A percentile compares a stretch with the other conserved stretches of the same genome.
phyloP scores from a whole-genome alignment of 1,139 yeast genomes.

The Hansenula sp. region DNA sequence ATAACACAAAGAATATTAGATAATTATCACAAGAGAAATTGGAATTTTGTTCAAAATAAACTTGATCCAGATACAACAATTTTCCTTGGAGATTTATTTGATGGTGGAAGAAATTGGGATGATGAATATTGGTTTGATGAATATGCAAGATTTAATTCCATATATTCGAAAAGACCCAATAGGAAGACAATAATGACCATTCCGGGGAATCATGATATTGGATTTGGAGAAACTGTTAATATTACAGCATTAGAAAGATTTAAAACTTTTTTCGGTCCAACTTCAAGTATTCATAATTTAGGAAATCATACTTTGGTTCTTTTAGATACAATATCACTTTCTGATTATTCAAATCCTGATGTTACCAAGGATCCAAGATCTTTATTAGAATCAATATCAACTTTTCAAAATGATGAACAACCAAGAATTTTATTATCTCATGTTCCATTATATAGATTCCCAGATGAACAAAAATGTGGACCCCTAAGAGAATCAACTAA shows the following conservation, averaged over 20 bases:
- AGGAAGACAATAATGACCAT: constrained; percentile 52
- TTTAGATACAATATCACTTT: constrained; percentile 77
- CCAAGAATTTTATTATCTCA: constrained; percentile 77
- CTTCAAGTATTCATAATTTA: constrained; percentile 48
- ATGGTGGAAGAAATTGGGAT: constrained; percentile 91
- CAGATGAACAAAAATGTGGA: constrained; percentile 56
- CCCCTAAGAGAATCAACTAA: constrained; percentile 58
- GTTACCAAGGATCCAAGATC: constrained; percentile 38
- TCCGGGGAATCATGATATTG: constrained; percentile 97
- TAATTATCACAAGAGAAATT: constrained; percentile 74
- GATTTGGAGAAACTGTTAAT: constrained; percentile 69
- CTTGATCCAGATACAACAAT: constrained; percentile 74
- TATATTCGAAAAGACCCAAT: constrained; percentile 49
- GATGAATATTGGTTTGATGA: constrained; percentile 71
- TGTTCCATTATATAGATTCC: constrained; percentile 69
- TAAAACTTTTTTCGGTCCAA: constrained; percentile 64
- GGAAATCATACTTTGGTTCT: constrained; percentile 80
- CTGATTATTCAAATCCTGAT: constrained; percentile 40
- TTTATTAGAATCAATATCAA: constrained; percentile 31
- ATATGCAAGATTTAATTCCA: constrained; percentile 55
- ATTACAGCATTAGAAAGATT: constrained; percentile 58
- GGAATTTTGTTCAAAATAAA: constrained; percentile 51
- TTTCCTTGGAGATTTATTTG: constrained; percentile 88
- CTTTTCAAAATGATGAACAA: constrained; percentile 23
- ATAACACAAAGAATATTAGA: constrained; percentile 49